Conservation (phyloP, 2,329 filamentous ascomycete species). For the Xylariaceae sp. region DNA sequence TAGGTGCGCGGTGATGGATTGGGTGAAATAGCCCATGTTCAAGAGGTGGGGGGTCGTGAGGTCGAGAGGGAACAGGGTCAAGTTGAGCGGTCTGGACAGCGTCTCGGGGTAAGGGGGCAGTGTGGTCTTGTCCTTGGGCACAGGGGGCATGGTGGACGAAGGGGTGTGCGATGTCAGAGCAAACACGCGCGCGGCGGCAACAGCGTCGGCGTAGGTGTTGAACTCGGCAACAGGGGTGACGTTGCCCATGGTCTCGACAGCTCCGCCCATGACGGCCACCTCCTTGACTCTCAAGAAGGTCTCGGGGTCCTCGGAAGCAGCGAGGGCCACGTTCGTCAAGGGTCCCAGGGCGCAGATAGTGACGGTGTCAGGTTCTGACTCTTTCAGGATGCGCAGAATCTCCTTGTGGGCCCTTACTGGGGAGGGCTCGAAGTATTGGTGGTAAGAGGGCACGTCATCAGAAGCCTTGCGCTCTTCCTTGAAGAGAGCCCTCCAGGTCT, state of each 20-base stretch:
- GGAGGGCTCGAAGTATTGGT: conserved; percentile 69
- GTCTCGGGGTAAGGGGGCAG: conserved; percentile 59
- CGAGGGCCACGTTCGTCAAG: conserved; percentile 86
- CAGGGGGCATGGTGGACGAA: conserved; percentile 71
- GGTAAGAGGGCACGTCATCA: conserved; percentile 41
- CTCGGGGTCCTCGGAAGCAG: conserved; percentile 81
- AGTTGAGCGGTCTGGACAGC: conserved; percentile 57
- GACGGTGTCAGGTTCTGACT: conserved; percentile 77
- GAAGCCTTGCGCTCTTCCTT: conserved; percentile 33
- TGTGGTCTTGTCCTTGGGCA: conserved; percentile 45
- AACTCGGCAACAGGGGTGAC: conserved; percentile 84
- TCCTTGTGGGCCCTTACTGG: conserved; percentile 70
- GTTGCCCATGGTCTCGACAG: conserved; percentile 75
- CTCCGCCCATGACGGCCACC: conserved; percentile 92
- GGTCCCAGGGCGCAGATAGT: conserved; percentile 89
- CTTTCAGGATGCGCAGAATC: conserved; percentile 78
- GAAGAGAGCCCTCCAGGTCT: conserved; percentile 70
- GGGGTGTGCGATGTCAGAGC: conserved; percentile 71
- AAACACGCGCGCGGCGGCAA: conserved; percentile 70
- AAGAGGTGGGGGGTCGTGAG: conserved; percentile 69
- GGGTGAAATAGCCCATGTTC: conserved; percentile 53
- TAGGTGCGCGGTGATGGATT: conserved; percentile 50
- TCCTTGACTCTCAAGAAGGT: conserved; percentile 86
- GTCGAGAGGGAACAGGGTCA: conserved; percentile 71
- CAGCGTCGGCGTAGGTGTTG: conserved; percentile 86